These are phyloP conservation scores for Paramecium primaurelia DNA, from an alignment of 73 alveolate genomes.

Conservation along the genomic window DNA sequence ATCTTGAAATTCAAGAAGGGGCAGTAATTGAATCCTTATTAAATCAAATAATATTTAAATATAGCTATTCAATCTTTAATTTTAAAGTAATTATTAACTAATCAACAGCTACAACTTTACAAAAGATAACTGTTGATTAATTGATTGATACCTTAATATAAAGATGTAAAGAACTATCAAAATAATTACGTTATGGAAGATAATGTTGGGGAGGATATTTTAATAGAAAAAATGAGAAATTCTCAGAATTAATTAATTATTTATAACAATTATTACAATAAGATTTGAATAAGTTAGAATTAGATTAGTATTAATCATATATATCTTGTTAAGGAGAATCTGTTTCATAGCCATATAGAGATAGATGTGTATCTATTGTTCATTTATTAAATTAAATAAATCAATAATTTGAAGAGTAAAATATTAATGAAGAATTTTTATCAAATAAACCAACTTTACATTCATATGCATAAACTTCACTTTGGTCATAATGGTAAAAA, in stretches of 20 bases:
- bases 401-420: not conserved
- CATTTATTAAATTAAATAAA: constrained; percentile 12
- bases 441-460: not conserved
- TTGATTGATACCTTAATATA: not conserved
- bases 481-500: constrained; percentile 24
- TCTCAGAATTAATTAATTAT: not conserved
- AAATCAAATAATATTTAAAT: not conserved
- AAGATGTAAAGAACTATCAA: not conserved
- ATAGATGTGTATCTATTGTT: constrained; percentile 29
- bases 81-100: not conserved
- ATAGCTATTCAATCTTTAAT: constrained; percentile 3
- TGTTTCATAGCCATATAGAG: not conserved
- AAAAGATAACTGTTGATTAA: not conserved
- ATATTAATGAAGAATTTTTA: constrained; percentile 4
- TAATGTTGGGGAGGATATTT: constrained; percentile 20
- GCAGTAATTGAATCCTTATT: not conserved
- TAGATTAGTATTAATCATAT: not conserved
- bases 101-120: not conserved
- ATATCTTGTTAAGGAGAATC: not conserved
- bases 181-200: not conserved
- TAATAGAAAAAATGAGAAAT: not conserved
- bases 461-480: not conserved
- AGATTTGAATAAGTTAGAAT: not conserved
- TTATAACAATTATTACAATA: not conserved
- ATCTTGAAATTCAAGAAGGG: constrained; percentile 10